These are phyloP conservation scores for Periconia sp. DNA, from an alignment of 2,329 filamentous ascomycete species.

Conservation along the genomic window DNA sequence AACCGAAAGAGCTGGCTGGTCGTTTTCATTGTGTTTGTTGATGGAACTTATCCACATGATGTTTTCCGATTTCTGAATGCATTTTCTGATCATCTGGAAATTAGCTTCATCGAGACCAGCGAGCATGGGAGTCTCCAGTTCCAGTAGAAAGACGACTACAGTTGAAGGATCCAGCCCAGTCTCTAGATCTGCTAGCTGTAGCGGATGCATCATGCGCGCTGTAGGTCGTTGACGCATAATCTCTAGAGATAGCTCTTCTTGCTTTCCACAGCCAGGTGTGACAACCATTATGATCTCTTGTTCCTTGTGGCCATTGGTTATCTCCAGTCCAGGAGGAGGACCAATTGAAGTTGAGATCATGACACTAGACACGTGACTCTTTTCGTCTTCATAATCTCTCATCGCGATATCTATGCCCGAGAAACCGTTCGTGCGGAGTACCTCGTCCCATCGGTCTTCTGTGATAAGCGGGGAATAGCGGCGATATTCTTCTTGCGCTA, in stretches of 20 bases:
- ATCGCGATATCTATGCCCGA: conserved; percentile 19
- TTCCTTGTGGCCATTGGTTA: too few relatives aligned
- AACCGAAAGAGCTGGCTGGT: too few relatives aligned
- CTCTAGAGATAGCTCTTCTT: too few relatives aligned
- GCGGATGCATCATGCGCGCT: too few relatives aligned
- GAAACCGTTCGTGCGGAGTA: conserved; percentile 36
- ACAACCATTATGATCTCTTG: too few relatives aligned
- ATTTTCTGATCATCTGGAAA: not conserved
- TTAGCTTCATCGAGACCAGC: not conserved
- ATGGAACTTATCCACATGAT: conserved; percentile 6
- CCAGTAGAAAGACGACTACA: not conserved
- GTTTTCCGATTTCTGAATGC: conserved; percentile 3
- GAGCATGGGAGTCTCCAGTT: not conserved
- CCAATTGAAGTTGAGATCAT: conserved; percentile 1
- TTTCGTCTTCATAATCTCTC: not conserved
- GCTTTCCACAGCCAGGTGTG: too few relatives aligned
- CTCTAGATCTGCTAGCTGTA: too few relatives aligned
- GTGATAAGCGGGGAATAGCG: conserved; percentile 16
- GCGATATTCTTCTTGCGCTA: not conserved
- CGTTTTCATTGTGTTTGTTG: too few relatives aligned
- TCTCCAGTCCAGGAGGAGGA: too few relatives aligned
- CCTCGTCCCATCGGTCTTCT: conserved; percentile 28
- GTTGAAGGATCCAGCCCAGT: too few relatives aligned
- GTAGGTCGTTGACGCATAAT: too few relatives aligned
- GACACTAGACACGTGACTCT: not conserved